Percentiles rank a stretch among this genome's conserved stretches.
These are phyloP conservation scores for Fraxinus baroniana DNA, from an alignment of 305 asterid species.

Conservation along the genomic window DNA sequence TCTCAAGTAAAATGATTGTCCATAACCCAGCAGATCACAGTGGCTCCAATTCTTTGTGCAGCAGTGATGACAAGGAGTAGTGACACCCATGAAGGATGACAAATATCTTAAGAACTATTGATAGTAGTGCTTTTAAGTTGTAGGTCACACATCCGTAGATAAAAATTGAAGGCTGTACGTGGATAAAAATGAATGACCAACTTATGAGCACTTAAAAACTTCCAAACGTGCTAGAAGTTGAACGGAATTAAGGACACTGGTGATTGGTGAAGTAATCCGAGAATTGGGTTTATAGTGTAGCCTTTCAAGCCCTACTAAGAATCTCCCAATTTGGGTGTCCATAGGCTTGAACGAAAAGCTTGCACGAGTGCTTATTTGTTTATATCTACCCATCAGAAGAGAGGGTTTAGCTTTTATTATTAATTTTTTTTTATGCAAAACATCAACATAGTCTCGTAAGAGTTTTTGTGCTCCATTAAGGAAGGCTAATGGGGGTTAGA, in stretches of 20 bases:
- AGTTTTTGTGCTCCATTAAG: no score
- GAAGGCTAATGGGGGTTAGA: no score
- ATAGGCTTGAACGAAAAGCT: not conserved
- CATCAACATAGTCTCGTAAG: no score
- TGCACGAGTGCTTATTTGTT: not conserved
- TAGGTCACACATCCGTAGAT: not conserved
- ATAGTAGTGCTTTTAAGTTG: not conserved
- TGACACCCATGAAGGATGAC: not conserved
- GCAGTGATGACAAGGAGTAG: not conserved
- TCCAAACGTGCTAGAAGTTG: not conserved
- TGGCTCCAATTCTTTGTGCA: not conserved
- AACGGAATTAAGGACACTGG: not conserved
- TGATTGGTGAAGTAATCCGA: not conserved
- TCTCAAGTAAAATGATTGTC: not conserved
- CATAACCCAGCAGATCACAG: not conserved
- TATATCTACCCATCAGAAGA: not conserved
- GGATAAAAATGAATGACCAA: not conserved
- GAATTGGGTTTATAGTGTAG: not conserved
- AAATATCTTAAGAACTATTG: not conserved
- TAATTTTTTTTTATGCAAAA: no score
- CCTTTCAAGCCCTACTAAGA: not conserved
- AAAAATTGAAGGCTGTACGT: not conserved
- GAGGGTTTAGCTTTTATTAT: not conserved
- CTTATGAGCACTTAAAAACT: not conserved
- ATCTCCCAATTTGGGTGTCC: not conserved